These are phyloP conservation scores for Tetradesmus obliquus DNA, from an alignment of 139 green algal species.

Conservation along the genomic window DNA sequence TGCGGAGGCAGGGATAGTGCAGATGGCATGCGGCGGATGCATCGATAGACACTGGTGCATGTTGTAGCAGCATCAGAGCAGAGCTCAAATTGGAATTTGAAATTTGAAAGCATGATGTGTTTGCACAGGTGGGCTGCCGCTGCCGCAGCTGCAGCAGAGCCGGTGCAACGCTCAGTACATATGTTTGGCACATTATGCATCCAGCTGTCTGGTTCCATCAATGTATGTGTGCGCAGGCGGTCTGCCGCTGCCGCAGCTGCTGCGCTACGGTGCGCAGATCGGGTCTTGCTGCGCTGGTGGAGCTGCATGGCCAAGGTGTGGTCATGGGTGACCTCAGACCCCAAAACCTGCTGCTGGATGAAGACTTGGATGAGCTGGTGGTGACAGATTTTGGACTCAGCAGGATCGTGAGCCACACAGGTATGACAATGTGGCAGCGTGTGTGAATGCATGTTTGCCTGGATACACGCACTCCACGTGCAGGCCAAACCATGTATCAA, in stretches of 20 bases:
- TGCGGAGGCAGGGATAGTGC: neutral
- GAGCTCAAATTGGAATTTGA: too few species aligned
- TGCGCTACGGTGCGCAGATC: neutral
- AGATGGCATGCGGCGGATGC: too few species aligned
- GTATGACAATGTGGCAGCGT: too few species aligned
- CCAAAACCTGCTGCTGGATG: neutral
- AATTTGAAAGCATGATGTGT: neutral
- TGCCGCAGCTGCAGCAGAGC: neutral
- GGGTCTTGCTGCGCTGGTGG: neutral
- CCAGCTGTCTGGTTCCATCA: too few species aligned
- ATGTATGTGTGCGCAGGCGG: too few species aligned
- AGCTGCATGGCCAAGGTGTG: neutral
- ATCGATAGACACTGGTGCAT: too few species aligned
- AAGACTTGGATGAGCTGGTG: neutral
- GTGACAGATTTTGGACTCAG: neutral
- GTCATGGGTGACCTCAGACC: neutral
- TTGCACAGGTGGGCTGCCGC: neutral
- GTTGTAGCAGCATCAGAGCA: too few species aligned
- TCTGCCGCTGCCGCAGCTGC: neutral
- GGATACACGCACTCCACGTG: too few species aligned
- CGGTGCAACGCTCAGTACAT: neutral
- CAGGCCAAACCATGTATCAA: too few species aligned
- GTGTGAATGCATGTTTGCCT: too few species aligned
- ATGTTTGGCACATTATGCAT: too few species aligned
- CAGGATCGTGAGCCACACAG: conserved; percentile 9